These are phyloP conservation scores for Tolypocladium nubicola DNA, from an alignment of 2,329 filamentous ascomycete genomes.

Conservation along the genomic window DNA sequence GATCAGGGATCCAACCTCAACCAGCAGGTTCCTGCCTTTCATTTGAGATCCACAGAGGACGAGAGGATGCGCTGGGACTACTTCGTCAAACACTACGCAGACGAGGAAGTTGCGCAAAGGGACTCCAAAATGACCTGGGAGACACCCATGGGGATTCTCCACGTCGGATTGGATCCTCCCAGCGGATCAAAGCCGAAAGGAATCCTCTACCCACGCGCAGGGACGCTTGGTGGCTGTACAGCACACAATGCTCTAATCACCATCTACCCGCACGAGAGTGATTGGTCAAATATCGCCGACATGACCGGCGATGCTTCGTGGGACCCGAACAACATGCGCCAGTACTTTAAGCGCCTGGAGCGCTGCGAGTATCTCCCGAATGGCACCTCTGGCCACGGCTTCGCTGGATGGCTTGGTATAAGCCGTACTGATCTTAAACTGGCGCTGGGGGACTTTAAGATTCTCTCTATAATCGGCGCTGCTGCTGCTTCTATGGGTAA, in stretches of 20 bases:
- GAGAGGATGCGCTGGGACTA: conserved; percentile 45
- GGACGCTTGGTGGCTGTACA: conserved; percentile 45
- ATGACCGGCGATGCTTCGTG: conserved; percentile 47
- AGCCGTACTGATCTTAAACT: conserved; percentile 37
- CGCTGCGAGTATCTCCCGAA: conserved; percentile 38
- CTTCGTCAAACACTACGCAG: conserved; percentile 46
- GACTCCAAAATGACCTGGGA: conserved; percentile 47
- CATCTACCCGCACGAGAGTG: conserved; percentile 32
- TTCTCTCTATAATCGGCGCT: conserved; percentile 15
- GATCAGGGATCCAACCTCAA: conserved; percentile 38
- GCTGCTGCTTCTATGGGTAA: conserved; percentile 22
- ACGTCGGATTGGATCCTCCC: conserved; percentile 42
- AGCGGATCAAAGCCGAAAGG: conserved; percentile 39
- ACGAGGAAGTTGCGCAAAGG: conserved; percentile 29
- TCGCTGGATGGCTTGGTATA: conserved; percentile 44
- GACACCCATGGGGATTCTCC: conserved; percentile 35
- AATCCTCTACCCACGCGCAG: conserved; percentile 46
- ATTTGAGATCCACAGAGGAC: conserved; percentile 39
- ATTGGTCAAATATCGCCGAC: conserved; percentile 27
- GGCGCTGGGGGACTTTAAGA: conserved; percentile 33
- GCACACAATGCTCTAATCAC: conserved; percentile 44
- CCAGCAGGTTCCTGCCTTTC: conserved; percentile 40
- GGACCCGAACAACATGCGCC: conserved; percentile 44
- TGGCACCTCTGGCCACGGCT: conserved; percentile 38
- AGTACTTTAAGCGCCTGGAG: conserved; percentile 44